Base-by-base conservation (phyloP, 768 basidiomycete genomes). In the Agrocybe praecox region DNA sequence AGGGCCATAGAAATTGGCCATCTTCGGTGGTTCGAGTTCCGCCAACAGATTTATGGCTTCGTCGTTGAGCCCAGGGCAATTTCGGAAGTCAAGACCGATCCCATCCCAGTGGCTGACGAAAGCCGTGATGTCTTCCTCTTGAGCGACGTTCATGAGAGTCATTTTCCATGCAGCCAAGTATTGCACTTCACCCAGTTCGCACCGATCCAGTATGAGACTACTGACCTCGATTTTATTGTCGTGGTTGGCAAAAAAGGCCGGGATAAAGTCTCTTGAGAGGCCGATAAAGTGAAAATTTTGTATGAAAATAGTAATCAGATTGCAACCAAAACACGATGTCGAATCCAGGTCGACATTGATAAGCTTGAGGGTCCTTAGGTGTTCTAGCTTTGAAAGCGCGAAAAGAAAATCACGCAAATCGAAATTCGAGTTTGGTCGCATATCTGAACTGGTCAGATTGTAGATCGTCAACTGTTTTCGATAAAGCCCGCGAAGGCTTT, bases 271-370 rank as follows among this genome's bases (percentile, higher is more conserved):
- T 10, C 57, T 19, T 18, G 57, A 55, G n/a, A 62, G 53, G 43
- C 46, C 55, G 42, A 56, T 50, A 11, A 65, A 50, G n/a, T 61
- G 50, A 24, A 65, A 59, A 33, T 65, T 62, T 24, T 65, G 59
- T 10, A 65, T 40, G 23, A 55, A 59, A n/a, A 65, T 36, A 7
- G 55, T 12, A 12, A 45, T 42, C 12, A 50, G 36, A 17, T 36
- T 34, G 14, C 21, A 32, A 2, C 43, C 49, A 8, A 54, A 8
- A 36, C 59, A 54, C 2, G 56, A 56, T 2, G 53, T 7, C 5
- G 46, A n/a, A 18, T 61, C 60, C 11, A 65, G 48, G 4, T 62
- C 56, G 5, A 62, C 44, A 40, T 61, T 46, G 2, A 10, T 42
- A 17, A 65, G 61, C 12, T 43, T 50, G 44, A 65, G 61, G 6